phyloP scores from a whole-genome alignment of 805 yeast genomes.

The Saccharomycopsis oosterbeekiorum region DNA sequence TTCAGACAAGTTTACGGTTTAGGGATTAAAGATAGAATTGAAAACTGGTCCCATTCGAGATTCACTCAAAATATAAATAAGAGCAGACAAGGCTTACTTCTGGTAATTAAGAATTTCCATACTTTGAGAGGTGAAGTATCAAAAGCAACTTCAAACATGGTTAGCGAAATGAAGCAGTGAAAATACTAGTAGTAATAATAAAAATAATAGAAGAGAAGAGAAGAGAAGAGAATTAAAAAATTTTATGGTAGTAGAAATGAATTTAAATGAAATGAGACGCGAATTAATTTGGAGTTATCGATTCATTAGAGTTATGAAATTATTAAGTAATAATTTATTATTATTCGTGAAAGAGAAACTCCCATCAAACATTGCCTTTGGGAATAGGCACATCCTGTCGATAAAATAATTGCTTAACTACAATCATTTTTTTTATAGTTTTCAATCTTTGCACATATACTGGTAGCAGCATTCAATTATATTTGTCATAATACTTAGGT shows the following conservation, averaged over 20 bases:
- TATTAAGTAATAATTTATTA: no score
- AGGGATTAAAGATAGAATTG: constrained; percentile 66
- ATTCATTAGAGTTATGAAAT: no score
- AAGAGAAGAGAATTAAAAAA: not conserved
- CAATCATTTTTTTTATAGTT: no score
- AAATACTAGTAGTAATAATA: no score
- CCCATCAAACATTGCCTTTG: no score
- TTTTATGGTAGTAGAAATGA: no score
- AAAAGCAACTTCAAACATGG: not conserved
- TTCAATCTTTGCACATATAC: no score
- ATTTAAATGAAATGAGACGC: no score
- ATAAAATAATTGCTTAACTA: no score
- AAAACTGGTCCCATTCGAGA: constrained; percentile 65
- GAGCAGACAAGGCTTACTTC: constrained; percentile 62
- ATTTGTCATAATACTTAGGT: not conserved
- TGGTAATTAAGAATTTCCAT: constrained; percentile 57
- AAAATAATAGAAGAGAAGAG: not conserved
- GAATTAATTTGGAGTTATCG: no score
- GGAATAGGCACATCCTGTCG: no score
- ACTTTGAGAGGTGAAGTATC: constrained; percentile 25
- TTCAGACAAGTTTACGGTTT: constrained; percentile 34
- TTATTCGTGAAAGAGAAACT: no score
- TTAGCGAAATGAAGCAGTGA: constrained; percentile 4
- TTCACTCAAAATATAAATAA: constrained; percentile 59
- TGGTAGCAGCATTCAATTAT: not conserved